A percentile compares a stretch with the other conserved stretches of the same genome.
phyloP scores from a whole-genome alignment of 2,329 filamentous ascomycete genomes.

The Cladosporium austrohemisphaericum region DNA sequence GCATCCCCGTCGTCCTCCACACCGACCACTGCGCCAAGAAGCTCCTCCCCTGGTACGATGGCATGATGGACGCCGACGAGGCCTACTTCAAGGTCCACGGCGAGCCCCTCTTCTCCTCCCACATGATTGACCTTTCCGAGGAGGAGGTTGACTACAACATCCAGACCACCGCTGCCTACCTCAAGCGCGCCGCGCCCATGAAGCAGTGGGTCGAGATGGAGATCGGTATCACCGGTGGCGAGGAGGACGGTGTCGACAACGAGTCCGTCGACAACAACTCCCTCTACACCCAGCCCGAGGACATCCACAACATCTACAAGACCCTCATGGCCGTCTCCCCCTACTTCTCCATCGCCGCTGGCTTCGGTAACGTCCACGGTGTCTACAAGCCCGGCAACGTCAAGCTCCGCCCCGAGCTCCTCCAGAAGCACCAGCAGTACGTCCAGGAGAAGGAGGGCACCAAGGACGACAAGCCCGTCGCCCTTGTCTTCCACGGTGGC shows the following conservation, averaged over 20 bases:
- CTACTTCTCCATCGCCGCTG: constrained; percentile 97
- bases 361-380: constrained; percentile 98
- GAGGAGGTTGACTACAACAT: constrained; percentile 90
- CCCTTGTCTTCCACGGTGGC: constrained; percentile 99
- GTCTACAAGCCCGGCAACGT: constrained; percentile 99
- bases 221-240: constrained; percentile 92
- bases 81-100: constrained; percentile 88
- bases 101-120: constrained; percentile 88
- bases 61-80: constrained; percentile 93
- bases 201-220: constrained; percentile 99
- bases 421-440: constrained; percentile 92
- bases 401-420: constrained; percentile 90
- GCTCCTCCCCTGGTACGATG: constrained; percentile 95
- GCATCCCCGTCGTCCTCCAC: constrained; percentile 87
- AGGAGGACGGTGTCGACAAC: constrained; percentile 99
- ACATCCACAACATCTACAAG: constrained; percentile 89
- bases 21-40: constrained; percentile 99
- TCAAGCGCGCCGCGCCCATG: constrained; percentile 91
- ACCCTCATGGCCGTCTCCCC: constrained; percentile 79
- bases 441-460: constrained; percentile 74
- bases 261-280: constrained; percentile 94
- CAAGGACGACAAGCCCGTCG: constrained; percentile 84
- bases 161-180: constrained; percentile 83
- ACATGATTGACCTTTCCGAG: constrained; percentile 99
- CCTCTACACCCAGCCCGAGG: constrained; percentile 96